phyloP scores from a whole-genome alignment of 2,329 filamentous ascomycete genomes.

The Fonsecaea pugnacius region DNA sequence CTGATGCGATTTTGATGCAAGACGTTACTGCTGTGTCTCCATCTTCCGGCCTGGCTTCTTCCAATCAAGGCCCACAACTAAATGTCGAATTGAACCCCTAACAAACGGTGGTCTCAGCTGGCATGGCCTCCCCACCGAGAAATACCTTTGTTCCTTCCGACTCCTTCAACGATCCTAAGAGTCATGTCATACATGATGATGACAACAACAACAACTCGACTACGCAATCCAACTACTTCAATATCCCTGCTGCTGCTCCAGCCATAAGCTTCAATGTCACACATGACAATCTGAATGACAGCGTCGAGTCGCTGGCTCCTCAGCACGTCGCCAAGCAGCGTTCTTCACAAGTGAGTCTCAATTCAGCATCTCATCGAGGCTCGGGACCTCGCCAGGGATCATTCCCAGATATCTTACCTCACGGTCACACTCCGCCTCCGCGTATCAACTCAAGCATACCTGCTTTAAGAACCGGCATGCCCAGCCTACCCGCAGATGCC shows the following conservation, averaged over 20 bases:
- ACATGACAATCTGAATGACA: not conserved
- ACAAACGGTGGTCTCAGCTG: constrained; percentile 6
- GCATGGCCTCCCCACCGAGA: constrained; percentile 23
- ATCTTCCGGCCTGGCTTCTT: not conserved
- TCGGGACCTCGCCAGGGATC: constrained; percentile 23
- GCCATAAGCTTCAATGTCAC: constrained; percentile 4
- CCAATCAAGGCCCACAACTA: constrained; percentile 19
- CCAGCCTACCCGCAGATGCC: not conserved
- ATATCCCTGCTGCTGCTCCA: constrained; percentile 15
- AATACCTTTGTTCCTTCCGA: constrained; percentile 6
- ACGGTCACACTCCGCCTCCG: constrained; percentile 23
- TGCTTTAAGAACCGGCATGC: not conserved
- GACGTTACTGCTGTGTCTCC: not conserved
- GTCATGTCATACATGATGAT: not conserved
- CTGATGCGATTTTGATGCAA: not conserved
- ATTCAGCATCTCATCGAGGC: not conserved
- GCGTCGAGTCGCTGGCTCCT: not conserved
- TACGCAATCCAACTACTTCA: not conserved
- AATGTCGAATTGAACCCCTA: not conserved
- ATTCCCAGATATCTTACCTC: constrained; percentile 26
- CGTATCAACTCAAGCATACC: constrained; percentile 5
- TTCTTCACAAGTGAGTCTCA: not conserved
- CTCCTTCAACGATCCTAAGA: constrained; percentile 1
- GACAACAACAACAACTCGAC: not conserved
- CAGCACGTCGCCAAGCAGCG: not conserved